Base-by-base conservation (phyloP, 2,329 filamentous ascomycete species). In the Sclerotinia glacialis region DNA sequence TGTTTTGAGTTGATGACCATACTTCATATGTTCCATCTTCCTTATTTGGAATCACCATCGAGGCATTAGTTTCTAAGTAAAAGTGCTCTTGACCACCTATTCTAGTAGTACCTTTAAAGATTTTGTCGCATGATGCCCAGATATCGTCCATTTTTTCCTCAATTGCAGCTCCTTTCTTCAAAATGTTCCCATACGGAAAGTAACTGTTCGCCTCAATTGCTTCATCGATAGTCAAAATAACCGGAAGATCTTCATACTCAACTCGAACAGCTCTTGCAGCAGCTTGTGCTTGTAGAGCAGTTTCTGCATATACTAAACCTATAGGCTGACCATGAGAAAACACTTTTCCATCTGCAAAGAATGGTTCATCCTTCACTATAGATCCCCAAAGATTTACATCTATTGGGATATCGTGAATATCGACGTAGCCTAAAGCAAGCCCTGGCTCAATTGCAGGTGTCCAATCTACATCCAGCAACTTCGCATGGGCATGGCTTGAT, bases 51-150 rank as follows among this genome's bases (percentile, higher is more conserved):
- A 97, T 87, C 0, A 86, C 92, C 21, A 97, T 77, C 63, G 88
- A 90, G 3, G 92, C 93, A 71, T 97, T 89, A 0, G 94, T 97
- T 78, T 97, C 94, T 1, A 98, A 83, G 72, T 97, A 98, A 76
- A 98, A 97, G 75, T 98, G 94, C 76, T 98, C 94, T 75, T 98
- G 94, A 0, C 94, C 94, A 56, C 94, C 94, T 86, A 98, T 97
- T 62, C 92, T 85, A 2, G 89, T 85, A 0, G 89, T 86, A 42
- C 94, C 94, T 65, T 85, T 82, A 76, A 97, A 96, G 0, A 74
- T 62, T 23, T 46, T 64, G 47, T 74, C 72, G 55, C 72, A 74
- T n/a, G 71, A 70, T 21, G 56, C 63, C 67, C 72, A 73, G 5
- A 71, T 55, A 31, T 68, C 70, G 9, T 70, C 68, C 66, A 74